Evolutionary conservation across 2,329 filamentous ascomycete genomes (phyloP), one percentile per base, ranked within the genome.

Genomic region (Verticillium longisporum): DNA sequence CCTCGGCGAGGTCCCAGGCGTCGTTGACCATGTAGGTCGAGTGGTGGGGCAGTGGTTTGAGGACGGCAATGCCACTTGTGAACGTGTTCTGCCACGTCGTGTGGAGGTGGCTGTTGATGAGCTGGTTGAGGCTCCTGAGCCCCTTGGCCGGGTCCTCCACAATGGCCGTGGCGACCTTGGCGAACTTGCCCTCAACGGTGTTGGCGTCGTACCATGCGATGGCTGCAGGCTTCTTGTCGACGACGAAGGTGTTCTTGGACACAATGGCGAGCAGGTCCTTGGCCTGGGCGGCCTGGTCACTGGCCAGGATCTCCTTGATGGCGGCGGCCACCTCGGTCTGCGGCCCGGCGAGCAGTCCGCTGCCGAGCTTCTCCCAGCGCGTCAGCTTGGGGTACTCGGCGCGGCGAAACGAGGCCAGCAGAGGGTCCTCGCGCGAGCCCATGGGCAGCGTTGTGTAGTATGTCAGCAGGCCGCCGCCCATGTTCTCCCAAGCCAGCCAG

Each of bases 401-500:
- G 41, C 88, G 83, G 59, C 93, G 87, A 61, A 98, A 78, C 67
- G 87, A 91, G 0, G 80, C 75, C 50, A 98, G 77, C 61, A 94
- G 79, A 2, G 83, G 74, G 69, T 97, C 91, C 63, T 93, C 85
- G 66, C 87, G 84, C 18, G 85, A 72, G 0, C 85, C 90, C 90
- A 97, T 97, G 3, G 95, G 95, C 58, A 97, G 82, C 32, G 92
- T 82, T n/a, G 89, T 82, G 75, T 89, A 89, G 71, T 94, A 88
- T 15, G 89, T 83, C 56, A 98, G 80, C 38, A 98, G 77, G 1
- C 95, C 95, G 18, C 88, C 88, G 13, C 89, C 89, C 91, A 97
- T 95, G 62, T 89, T 88, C 60, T 91, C 91, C 93, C 94, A 99
- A 0, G 94, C 94, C 63, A 97, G 77, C 92, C 92, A 97, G 65